phyloP scores from a whole-genome alignment of 371 early-diverging fungal genomes.

The Cokeromyces recurvatus region DNA sequence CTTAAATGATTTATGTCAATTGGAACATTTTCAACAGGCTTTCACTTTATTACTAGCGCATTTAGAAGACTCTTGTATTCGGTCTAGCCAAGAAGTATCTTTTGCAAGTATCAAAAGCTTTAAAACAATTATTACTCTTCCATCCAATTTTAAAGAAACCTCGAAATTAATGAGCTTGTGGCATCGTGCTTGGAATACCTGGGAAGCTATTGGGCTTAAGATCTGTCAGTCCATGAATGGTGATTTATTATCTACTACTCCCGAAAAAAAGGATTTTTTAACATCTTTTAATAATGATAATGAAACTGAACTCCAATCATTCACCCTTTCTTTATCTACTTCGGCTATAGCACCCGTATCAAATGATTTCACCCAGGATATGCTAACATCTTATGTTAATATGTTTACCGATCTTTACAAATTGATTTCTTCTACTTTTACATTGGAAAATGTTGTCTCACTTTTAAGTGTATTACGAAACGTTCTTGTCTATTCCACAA shows the following conservation, averaged over 20 bases:
- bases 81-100: conserved; percentile 73
- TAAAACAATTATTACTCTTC: conserved; percentile 49
- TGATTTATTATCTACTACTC: too few relatives aligned
- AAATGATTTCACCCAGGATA: conserved; percentile 71
- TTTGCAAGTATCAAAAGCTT: conserved; percentile 71
- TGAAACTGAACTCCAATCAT: conserved; percentile 24
- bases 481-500: conserved; percentile 50
- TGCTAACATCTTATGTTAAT: conserved; percentile 61
- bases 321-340: conserved; percentile 35
- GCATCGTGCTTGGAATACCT: conserved; percentile 71
- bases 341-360: conserved; percentile 33
- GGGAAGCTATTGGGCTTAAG: conserved; percentile 74
- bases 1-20: conserved; percentile 49
- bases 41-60: conserved; percentile 72
- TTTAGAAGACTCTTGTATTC: conserved; percentile 66
- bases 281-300: not conserved
- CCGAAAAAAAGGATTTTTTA: not conserved
- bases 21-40: conserved; percentile 58
- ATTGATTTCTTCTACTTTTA: conserved; percentile 44
- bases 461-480: conserved; percentile 55
- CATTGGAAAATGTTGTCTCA: conserved; percentile 49
- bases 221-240: conserved; percentile 26
- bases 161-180: conserved; percentile 45
- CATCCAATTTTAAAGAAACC: conserved; percentile 31
- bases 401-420: conserved; percentile 64